A percentile compares a stretch with the other conserved stretches of the same genome.
Conservation (phyloP, 345 rosid species). For the Iberis pinnata region DNA sequence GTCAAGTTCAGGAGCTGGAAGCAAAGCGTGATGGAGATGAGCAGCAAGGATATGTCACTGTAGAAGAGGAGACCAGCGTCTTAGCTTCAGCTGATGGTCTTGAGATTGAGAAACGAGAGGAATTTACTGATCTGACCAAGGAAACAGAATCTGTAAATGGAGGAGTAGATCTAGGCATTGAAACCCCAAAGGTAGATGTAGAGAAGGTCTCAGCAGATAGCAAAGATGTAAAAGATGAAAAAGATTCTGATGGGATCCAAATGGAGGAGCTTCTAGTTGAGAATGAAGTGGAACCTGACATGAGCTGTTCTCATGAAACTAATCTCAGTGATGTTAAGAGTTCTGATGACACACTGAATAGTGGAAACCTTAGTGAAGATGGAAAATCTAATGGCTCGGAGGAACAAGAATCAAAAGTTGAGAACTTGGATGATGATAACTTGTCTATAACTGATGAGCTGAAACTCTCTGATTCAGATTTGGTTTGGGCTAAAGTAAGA, state of each 20-base stretch:
- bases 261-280: no score
- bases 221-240: conserved; percentile 7
- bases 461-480: conserved; percentile 40
- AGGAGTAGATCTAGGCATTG: conserved; percentile 19
- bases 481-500: conserved; percentile 86
- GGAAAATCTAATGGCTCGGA: conserved; percentile 10
- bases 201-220: no score
- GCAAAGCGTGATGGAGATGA: neutral
- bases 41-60: neutral
- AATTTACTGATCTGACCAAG: conserved; percentile 5
- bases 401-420: conserved; percentile 17
- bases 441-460: conserved; percentile 3
- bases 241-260: conserved; percentile 10
- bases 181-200: conserved; percentile 12
- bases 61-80: neutral
- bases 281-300: no score
- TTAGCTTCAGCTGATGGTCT: conserved; percentile 12
- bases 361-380: conserved; percentile 6
- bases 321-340: conserved; percentile 5
- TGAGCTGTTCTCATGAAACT: conserved; percentile 10
- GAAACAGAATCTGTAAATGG: conserved; percentile 17
- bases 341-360: conserved; percentile 6
- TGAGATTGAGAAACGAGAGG: conserved; percentile 11
- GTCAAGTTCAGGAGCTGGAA: conserved; percentile 18
- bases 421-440: conserved; percentile 6